Evolutionary conservation across 169 alveolate genomes (phyloP).

Genomic region (Perkinsus marinus): DNA sequence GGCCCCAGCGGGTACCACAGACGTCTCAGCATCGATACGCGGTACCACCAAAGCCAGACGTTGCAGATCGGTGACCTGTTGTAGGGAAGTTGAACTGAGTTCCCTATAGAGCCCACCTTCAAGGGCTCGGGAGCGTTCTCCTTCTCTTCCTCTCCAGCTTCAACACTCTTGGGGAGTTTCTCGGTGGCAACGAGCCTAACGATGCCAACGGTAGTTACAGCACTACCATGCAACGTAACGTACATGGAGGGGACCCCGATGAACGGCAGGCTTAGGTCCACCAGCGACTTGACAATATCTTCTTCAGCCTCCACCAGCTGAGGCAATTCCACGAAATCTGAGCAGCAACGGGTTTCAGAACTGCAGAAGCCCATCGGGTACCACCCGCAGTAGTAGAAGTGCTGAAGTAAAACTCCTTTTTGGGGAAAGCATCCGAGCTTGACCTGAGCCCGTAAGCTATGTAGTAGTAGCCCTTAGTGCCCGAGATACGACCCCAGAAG

Average conservation of each 20-base stretch:
- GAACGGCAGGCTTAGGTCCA: slow-evolving; percentile 14
- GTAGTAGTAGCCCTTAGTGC: slow-evolving; percentile 47
- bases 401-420: slow-evolving; percentile 49
- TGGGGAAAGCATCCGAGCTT: slow-evolving; percentile 55
- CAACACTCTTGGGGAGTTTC: not conserved
- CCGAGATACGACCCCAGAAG: slow-evolving; percentile 62
- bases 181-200: not conserved
- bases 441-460: slow-evolving; percentile 48
- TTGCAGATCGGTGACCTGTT: slow-evolving; percentile 43
- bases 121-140: slow-evolving; percentile 27
- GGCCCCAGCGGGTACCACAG: slow-evolving; percentile 52
- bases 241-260: slow-evolving; percentile 22
- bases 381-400: not conserved
- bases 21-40: slow-evolving; percentile 61
- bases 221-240: slow-evolving; percentile 4
- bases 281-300: slow-evolving; percentile 36
- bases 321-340: slow-evolving; percentile 33
- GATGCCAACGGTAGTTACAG: not conserved
- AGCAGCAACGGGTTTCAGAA: too few species aligned
- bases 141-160: not conserved
- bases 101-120: slow-evolving; percentile 14
- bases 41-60: slow-evolving; percentile 52
- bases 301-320: slow-evolving; percentile 27
- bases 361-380: not conserved
- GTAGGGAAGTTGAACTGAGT: slow-evolving; percentile 17